Conservation (phyloP, 257 asterid species). For the Ilex asprella region DNA sequence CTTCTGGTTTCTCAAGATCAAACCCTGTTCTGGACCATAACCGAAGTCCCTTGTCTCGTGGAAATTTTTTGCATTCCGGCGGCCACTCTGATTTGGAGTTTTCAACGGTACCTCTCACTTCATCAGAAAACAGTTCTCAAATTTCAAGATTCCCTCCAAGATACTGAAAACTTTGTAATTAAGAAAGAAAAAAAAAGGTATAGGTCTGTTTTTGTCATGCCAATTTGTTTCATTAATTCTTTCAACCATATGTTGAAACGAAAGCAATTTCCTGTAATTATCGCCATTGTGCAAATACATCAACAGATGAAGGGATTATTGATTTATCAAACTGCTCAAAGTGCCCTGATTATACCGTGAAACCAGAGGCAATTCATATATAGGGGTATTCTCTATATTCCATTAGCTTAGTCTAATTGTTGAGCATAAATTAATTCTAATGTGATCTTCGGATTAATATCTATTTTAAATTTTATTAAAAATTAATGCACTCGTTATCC, state of each 20-base stretch:
- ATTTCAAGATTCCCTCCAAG: constrained; percentile 43
- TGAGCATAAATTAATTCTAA: too few species aligned
- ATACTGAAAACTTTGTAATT: constrained; percentile 33
- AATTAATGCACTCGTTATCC: too few species aligned
- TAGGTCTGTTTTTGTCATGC: neutral
- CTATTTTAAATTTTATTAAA: too few species aligned
- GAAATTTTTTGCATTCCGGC: constrained; percentile 19
- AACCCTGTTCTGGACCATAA: constrained; percentile 34
- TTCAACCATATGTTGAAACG: constrained; percentile 21
- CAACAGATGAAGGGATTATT: neutral
- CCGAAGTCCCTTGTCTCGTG: constrained; percentile 30
- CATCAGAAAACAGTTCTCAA: constrained; percentile 45
- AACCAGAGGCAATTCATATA: too few species aligned
- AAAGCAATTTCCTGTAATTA: constrained; percentile 4
- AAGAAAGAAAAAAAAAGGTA: constrained; percentile 25
- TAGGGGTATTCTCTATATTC: too few species aligned
- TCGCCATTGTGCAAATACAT: neutral
- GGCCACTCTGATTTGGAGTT: constrained; percentile 68
- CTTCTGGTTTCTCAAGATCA: constrained; percentile 26
- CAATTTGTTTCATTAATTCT: constrained; percentile 41
- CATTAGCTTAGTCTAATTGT: too few species aligned
- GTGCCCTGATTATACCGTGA: too few species aligned
- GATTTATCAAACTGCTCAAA: neutral
- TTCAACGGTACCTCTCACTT: constrained; percentile 83
- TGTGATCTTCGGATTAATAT: too few species aligned